Percentiles rank a stretch among this genome's conserved stretches.
Conservation (phyloP, 2,329 filamentous ascomycete genomes). For the Exophiala sp. region DNA sequence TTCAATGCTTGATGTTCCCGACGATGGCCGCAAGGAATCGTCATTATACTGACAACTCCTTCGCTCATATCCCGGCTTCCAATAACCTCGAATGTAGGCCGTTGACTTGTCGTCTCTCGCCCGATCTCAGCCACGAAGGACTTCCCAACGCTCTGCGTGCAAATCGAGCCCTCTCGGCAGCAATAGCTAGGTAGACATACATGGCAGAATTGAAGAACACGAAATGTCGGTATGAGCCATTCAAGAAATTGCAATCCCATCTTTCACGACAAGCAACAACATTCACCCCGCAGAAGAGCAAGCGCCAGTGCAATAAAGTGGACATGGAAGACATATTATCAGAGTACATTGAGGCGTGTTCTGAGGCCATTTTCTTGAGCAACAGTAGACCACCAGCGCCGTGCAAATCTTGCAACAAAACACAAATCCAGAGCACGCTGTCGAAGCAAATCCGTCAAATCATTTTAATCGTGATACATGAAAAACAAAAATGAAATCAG, state of each 20-base stretch:
- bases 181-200: no score
- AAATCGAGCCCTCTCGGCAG: not conserved
- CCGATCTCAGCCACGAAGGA: no score
- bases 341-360: constrained; percentile 7
- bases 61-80: no score
- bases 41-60: no score
- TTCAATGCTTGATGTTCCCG: not conserved
- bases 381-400: constrained; percentile 24
- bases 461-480: constrained; percentile 21
- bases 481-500: constrained; percentile 13
- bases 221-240: no score
- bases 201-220: no score
- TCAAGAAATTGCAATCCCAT: not conserved
- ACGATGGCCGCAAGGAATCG: no score
- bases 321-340: constrained; percentile 3
- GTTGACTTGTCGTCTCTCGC: no score
- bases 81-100: no score
- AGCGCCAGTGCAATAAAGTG: not conserved
- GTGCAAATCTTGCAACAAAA: constrained; percentile 24
- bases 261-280: no score
- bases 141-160: no score
- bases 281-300: not conserved
- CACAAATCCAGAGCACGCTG: constrained; percentile 16
- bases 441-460: constrained; percentile 17
- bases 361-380: constrained; percentile 2